Evolutionary conservation across 257 asterid genomes (phyloP).

Genomic region (Anisodus acutangulus): DNA sequence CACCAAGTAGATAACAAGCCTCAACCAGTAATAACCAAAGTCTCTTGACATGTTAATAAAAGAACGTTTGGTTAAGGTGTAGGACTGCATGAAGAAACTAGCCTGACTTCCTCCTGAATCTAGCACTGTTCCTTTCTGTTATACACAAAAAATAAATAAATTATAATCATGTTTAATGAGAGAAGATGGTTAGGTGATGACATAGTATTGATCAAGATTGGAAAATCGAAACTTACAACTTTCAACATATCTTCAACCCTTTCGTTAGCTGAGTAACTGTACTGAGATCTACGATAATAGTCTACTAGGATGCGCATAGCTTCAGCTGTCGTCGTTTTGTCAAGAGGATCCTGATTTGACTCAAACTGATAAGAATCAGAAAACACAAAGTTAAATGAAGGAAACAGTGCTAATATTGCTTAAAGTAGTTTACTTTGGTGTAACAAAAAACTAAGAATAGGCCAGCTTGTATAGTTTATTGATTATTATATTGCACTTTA

Average conservation of each 20-base stretch:
- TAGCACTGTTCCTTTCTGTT: slow-evolving; percentile 91
- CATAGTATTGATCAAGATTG: not conserved
- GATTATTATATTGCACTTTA: not conserved
- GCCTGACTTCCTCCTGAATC: slow-evolving; percentile 99
- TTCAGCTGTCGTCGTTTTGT: slow-evolving; percentile 81
- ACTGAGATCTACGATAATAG: slow-evolving; percentile 67
- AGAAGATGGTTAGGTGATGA: not conserved
- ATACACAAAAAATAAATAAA: slow-evolving; percentile 8
- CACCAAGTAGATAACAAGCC: slow-evolving; percentile 89
- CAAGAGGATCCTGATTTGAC: slow-evolving; percentile 89
- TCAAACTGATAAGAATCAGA: slow-evolving; percentile 58
- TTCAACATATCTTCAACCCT: slow-evolving; percentile 89
- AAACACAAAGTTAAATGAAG: not conserved
- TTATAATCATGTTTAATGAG: slow-evolving; percentile 13
- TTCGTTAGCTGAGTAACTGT: slow-evolving; percentile 60
- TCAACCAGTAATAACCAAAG: slow-evolving; percentile 98
- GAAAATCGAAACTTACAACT: slow-evolving; percentile 58
- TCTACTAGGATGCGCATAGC: slow-evolving; percentile 75
- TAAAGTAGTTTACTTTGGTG: not conserved
- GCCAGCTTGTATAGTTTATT: not conserved
- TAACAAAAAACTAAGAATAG: not conserved
- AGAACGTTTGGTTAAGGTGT: slow-evolving; percentile 86
- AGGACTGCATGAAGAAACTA: slow-evolving; percentile 90
- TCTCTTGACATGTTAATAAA: slow-evolving; percentile 97
- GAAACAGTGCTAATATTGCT: not conserved